Percentiles rank a stretch among this genome's conserved stretches.
Conservation (phyloP, 2,329 filamentous ascomycete genomes). For the Alternaria alternata region DNA sequence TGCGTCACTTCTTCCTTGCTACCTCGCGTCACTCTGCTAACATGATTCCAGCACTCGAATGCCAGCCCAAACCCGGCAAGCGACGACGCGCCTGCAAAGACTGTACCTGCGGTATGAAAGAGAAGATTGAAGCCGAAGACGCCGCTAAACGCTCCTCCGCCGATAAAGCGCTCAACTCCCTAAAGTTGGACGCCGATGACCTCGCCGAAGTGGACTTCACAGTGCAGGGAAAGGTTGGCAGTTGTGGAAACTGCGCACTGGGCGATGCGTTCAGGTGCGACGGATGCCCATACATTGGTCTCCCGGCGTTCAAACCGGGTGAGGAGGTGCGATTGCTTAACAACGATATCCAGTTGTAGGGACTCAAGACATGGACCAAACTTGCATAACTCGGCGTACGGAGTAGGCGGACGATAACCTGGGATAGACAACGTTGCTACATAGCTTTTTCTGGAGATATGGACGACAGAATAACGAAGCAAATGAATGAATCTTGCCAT, state of each 20-base stretch:
- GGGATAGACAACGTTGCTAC: constrained; percentile 7
- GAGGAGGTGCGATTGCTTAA: constrained; percentile 91
- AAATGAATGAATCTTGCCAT: not conserved
- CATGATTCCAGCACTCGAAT: constrained; percentile 73
- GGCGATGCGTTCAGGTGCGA: constrained; percentile 78
- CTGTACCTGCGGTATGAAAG: constrained; percentile 91
- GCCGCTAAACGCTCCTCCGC: constrained; percentile 69
- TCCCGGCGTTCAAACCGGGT: constrained; percentile 95
- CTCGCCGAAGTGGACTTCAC: constrained; percentile 94
- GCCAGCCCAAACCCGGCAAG: constrained; percentile 85
- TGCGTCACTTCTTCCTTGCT: constrained; percentile 60
- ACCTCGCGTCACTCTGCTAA: constrained; percentile 6
- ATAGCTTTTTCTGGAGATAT: not conserved
- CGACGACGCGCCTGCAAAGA: constrained; percentile 95
- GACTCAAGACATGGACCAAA: not conserved
- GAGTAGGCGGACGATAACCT: not conserved
- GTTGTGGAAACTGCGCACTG: constrained; percentile 91
- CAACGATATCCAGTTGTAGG: constrained; percentile 80
- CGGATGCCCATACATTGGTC: constrained; percentile 83
- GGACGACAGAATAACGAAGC: not conserved
- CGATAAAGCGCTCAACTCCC: constrained; percentile 68
- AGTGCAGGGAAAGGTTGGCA: constrained; percentile 94
- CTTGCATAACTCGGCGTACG: constrained; percentile 6
- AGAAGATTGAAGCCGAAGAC: constrained; percentile 88
- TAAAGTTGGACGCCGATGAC: constrained; percentile 79